A percentile compares a stretch with the other conserved stretches of the same genome.
These are phyloP conservation scores for Mrakia blollopis DNA, from an alignment of 768 basidiomycete species.

Conservation along the genomic window DNA sequence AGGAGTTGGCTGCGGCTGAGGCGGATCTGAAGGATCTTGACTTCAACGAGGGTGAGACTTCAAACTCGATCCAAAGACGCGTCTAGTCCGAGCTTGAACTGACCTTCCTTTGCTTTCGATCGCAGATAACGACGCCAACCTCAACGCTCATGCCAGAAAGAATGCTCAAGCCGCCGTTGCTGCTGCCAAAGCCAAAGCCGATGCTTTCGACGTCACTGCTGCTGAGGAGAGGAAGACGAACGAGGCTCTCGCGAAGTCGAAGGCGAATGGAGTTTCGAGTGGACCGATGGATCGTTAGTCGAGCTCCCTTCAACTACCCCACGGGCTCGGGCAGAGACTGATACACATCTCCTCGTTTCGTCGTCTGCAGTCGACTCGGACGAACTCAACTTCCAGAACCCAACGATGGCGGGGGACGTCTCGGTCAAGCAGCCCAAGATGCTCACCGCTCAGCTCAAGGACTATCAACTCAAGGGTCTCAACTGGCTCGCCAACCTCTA, in stretches of 20 bases:
- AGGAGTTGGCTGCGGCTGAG: slow-evolving; percentile 49
- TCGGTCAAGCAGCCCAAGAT: slow-evolving; percentile 89
- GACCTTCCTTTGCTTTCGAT: slow-evolving; percentile 10
- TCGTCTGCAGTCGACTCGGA: slow-evolving; percentile 72
- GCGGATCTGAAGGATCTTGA: slow-evolving; percentile 65
- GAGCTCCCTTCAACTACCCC: background rate
- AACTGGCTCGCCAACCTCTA: slow-evolving; percentile 97
- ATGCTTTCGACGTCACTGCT: slow-evolving; percentile 78
- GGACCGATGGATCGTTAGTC: slow-evolving; percentile 24
- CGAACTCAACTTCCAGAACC: slow-evolving; percentile 98
- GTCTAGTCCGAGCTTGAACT: slow-evolving; percentile 7
- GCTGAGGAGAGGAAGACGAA: slow-evolving; percentile 74
- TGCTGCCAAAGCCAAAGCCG: slow-evolving; percentile 69
- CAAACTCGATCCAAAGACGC: background rate
- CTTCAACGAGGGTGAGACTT: slow-evolving; percentile 75
- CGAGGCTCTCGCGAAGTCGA: slow-evolving; percentile 50
- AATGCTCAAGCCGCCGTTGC: slow-evolving; percentile 86
- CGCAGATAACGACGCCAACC: slow-evolving; percentile 78
- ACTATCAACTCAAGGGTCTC: slow-evolving; percentile 95
- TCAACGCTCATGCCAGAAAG: slow-evolving; percentile 73
- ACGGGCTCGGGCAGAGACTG: background rate
- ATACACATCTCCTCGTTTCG: background rate
- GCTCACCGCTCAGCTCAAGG: slow-evolving; percentile 93
- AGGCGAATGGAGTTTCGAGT: slow-evolving; percentile 2
- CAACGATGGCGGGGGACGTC: slow-evolving; percentile 74